These are phyloP conservation scores for Deinandra increscens DNA, from an alignment of 129 eudicot genomes.

Conservation along the genomic window DNA sequence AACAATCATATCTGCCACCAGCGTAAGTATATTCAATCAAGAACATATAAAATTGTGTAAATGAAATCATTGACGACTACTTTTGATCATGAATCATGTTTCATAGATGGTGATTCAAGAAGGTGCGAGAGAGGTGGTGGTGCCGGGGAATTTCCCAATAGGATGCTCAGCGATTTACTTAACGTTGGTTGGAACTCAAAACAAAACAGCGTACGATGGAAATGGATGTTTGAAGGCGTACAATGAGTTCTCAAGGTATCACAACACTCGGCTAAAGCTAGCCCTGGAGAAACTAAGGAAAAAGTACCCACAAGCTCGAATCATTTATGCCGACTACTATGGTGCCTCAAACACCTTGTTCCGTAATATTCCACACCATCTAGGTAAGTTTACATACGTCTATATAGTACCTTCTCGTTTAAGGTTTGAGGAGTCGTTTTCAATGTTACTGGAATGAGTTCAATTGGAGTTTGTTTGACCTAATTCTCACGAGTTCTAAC, in stretches of 20 bases:
- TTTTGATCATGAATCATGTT: too few relatives aligned
- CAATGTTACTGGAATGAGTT: too few relatives aligned
- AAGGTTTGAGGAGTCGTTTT: too few relatives aligned
- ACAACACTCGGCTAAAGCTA: conserved; percentile 56
- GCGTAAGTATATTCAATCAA: conserved; percentile 46
- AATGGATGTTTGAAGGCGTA: conserved; percentile 60
- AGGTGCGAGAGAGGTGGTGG: conserved; percentile 70
- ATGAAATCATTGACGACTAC: too few relatives aligned
- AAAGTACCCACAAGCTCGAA: conserved; percentile 53
- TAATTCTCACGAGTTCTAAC: too few relatives aligned
- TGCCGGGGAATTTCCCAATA: conserved; percentile 80
- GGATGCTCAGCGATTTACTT: conserved; percentile 68
- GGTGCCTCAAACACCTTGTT: conserved; percentile 54
- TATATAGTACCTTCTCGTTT: too few relatives aligned
- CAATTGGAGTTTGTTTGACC: too few relatives aligned
- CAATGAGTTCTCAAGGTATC: conserved; percentile 64
- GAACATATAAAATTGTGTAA: too few relatives aligned
- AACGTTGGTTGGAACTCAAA: conserved; percentile 41
- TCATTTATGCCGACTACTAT: conserved; percentile 78
- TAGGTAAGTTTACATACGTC: too few relatives aligned
- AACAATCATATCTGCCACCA: conserved; percentile 45
- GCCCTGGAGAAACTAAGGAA: conserved; percentile 46
- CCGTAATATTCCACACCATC: conserved; percentile 56
- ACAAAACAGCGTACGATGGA: conserved; percentile 52
- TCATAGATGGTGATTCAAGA: conserved; percentile 59